Evolutionary conservation across 306 rosid species (phyloP).

Genomic region (Leucaena leucocephala): DNA sequence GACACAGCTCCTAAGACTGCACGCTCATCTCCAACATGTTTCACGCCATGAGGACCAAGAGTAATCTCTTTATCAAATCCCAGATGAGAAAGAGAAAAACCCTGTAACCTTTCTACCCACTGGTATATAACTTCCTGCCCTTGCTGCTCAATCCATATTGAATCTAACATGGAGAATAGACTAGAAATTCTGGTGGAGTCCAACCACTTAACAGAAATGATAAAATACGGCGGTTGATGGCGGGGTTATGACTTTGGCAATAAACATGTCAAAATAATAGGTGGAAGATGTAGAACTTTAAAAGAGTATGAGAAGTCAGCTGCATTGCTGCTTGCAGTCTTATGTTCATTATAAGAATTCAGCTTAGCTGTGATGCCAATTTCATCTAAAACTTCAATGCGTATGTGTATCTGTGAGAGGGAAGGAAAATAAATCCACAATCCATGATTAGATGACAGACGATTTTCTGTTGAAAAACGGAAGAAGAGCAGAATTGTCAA

Average conservation of each 20-base stretch:
- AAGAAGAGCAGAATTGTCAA: not conserved
- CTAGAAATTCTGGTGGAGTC: conserved; percentile 54
- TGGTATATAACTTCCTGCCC: conserved; percentile 83
- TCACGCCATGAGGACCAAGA: conserved; percentile 68
- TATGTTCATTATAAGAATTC: conserved; percentile 44
- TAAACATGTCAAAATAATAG: conserved; percentile 78
- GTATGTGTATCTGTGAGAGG: conserved; percentile 54
- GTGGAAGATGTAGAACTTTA: conserved; percentile 75
- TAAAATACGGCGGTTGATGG: conserved; percentile 70
- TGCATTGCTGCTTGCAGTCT: conserved; percentile 31
- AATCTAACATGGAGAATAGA: conserved; percentile 72
- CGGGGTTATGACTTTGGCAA: conserved; percentile 84
- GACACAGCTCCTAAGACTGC: conserved; percentile 60
- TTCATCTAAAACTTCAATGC: conserved; percentile 61
- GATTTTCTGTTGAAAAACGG: not conserved
- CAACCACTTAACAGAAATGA: conserved; percentile 77
- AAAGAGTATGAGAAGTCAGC: conserved; percentile 66
- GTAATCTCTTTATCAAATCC: conserved; percentile 63
- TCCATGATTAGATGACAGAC: conserved; percentile 17
- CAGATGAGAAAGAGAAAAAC: conserved; percentile 68
- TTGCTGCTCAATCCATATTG: conserved; percentile 69
- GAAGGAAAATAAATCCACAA: not conserved
- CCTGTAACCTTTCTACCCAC: conserved; percentile 93
- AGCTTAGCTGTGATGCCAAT: conserved; percentile 58
- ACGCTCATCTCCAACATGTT: conserved; percentile 55